These are phyloP conservation scores for Dictyostelium purpureum DNA, from an alignment of 78 protist species.

Conservation along the genomic window DNA sequence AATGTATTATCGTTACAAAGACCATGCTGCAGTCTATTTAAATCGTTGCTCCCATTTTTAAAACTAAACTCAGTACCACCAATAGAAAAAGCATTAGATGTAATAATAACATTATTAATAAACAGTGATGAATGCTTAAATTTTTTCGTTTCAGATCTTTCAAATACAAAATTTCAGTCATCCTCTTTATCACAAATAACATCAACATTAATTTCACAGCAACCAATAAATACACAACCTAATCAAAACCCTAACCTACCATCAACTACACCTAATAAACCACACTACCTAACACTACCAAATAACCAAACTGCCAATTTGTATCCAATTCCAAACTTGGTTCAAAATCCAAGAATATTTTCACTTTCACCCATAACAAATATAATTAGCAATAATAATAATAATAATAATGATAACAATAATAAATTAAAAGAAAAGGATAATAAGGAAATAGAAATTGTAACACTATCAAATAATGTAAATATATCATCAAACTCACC, in stretches of 20 bases:
- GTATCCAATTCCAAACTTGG: not conserved
- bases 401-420: not conserved
- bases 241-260: not conserved
- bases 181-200: not conserved
- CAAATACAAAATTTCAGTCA: not conserved
- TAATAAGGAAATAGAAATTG: not conserved
- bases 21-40: not conserved
- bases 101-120: not conserved
- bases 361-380: not conserved
- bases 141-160: not conserved
- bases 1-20: constrained; percentile 5
- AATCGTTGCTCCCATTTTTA: constrained; percentile 11
- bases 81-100: constrained; percentile 43
- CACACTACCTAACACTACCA: not conserved
- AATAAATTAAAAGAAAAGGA: not conserved
- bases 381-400: not conserved
- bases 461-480: not conserved
- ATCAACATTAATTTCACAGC: not conserved
- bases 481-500: not conserved
- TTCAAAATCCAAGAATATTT: not conserved
- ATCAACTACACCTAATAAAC: not conserved
- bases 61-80: not conserved
- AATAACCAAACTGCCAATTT: constrained; percentile 17
- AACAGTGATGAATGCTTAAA: constrained; percentile 1
- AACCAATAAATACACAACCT: not conserved